A percentile compares a stretch with the other conserved stretches of the same genome.
Conservation (phyloP, 1,284 basidiomycete species). For the Lentinula novae-zelandiae region DNA sequence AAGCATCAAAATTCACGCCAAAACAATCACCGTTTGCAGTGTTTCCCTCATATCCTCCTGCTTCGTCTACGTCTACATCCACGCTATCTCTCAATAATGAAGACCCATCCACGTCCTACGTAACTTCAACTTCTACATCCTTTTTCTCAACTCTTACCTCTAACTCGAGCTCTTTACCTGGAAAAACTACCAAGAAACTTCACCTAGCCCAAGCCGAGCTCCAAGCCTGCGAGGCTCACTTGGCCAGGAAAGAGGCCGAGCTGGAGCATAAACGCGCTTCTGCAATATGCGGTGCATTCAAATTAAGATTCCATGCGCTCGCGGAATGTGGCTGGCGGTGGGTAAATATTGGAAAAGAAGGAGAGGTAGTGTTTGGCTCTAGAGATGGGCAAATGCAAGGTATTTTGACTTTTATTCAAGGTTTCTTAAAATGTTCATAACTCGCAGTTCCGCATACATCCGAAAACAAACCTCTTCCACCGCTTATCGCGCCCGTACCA, state of each 20-base stretch:
- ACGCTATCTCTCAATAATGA: slow-evolving; percentile 28
- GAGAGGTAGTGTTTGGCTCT: slow-evolving; percentile 27
- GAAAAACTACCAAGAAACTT: slow-evolving; percentile 44
- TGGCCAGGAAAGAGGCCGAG: slow-evolving; percentile 63
- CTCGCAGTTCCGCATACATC: background rate
- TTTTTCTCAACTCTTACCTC: slow-evolving; percentile 32
- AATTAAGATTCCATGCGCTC: slow-evolving; percentile 57
- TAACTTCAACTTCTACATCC: slow-evolving; percentile 24
- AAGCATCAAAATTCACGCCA: slow-evolving; percentile 56
- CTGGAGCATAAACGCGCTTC: slow-evolving; percentile 47
- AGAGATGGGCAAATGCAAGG: background rate
- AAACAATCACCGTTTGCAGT: slow-evolving; percentile 29
- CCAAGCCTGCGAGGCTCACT: slow-evolving; percentile 72
- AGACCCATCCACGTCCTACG: slow-evolving; percentile 21
- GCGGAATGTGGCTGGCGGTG: slow-evolving; percentile 64
- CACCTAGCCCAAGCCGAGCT: slow-evolving; percentile 65
- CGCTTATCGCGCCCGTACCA: slow-evolving; percentile 12
- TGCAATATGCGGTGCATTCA: slow-evolving; percentile 58
- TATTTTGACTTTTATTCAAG: background rate
- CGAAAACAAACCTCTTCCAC: slow-evolving; percentile 24
- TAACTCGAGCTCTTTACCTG: slow-evolving; percentile 15
- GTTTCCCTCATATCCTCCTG: slow-evolving; percentile 21
- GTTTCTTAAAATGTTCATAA: no score
- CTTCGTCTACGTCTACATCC: slow-evolving; percentile 25
- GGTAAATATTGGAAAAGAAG: slow-evolving; percentile 62